phyloP scores from a whole-genome alignment of 768 basidiomycete genomes.

The Tricholoma sp. region DNA sequence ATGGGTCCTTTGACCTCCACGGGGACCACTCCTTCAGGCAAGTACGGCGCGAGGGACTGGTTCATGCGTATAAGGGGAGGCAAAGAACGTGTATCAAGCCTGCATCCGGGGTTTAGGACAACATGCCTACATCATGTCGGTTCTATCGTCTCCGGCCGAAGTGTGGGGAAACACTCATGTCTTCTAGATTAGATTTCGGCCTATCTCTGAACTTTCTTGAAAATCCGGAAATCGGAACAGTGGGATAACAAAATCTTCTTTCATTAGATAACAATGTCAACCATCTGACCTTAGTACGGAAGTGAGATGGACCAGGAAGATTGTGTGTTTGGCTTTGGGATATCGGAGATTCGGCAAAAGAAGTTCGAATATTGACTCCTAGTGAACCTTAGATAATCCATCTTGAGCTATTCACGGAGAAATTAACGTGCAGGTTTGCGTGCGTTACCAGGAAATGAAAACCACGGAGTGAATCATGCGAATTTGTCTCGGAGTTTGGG shows the following conservation, averaged over 20 bases:
- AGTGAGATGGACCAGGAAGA: neutral
- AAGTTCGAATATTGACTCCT: neutral
- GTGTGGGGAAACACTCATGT: constrained; percentile 33
- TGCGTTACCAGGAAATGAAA: constrained; percentile 5
- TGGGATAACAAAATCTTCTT: neutral
- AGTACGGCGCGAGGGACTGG: constrained; percentile 47
- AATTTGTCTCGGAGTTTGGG: constrained; percentile 10
- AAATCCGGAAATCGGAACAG: neutral
- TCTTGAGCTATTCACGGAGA: constrained; percentile 5
- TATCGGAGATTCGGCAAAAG: constrained; percentile 3
- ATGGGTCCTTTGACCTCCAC: constrained; percentile 21
- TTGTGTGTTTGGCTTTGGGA: constrained; percentile 5
- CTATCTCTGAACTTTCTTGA: neutral
- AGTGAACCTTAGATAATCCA: constrained; percentile 6
- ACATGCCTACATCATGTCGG: constrained; percentile 65
- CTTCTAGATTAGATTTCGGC: constrained; percentile 2
- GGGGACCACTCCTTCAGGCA: constrained; percentile 41
- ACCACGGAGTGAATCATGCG: constrained; percentile 3
- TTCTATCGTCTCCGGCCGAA: constrained; percentile 52
- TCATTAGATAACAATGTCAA: constrained; percentile 8
- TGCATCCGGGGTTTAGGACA: constrained; percentile 61
- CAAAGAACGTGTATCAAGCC: constrained; percentile 51
- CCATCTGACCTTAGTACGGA: neutral
- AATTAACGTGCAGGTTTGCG: neutral
- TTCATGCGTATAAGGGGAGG: constrained; percentile 36